Base-by-base conservation (phyloP, 352 stramenopile species). In the Achlya hypogyna region DNA sequence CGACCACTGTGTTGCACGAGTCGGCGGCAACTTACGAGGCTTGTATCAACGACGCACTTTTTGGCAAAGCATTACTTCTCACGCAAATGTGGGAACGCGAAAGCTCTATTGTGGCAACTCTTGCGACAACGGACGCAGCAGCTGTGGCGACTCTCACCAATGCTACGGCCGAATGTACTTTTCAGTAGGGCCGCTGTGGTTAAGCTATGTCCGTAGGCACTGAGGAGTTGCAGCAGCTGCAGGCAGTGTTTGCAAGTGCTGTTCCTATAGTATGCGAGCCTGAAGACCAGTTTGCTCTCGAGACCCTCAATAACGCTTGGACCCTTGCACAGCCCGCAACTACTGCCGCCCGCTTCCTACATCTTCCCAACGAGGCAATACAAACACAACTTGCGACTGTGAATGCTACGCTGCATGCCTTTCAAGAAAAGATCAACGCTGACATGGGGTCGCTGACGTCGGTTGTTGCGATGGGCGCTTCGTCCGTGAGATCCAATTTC, bases 231-330 rank as follows among this genome's bases (percentile, higher is more conserved):
- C 8, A 10, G 1, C 12, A 52, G 47, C 31, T 45, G 9, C 54
- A 64, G n/a, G 22, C 53, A 23, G 32, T 32, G 22, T 63, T 63
- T 2, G 20, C n/a, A n/a, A n/a, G n/a, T n/a, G n/a, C n/a, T n/a
- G n/a, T n/a, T n/a, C n/a, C n/a, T 40, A n/a, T n/a, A n/a, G 4
- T 27, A 20, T 60, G 54, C 38, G 20, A n/a, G n/a, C n/a, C 40
- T 8, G 38, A 31, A 10, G 54, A 64, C 25, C 38, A 38, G 16
- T 5, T 32, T 5, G 35, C n/a, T 2, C 54, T 64, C 14, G 54
- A 64, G 29, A 64, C 32, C n/a, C 35, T 64, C 18, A 49, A 45
- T 22, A 64, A 64, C 27, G 54, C 54, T 10, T 64, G 35, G 32
- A 34, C 54, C 20, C 4, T 51, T 5, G 12, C 31, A 10, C 54